Conservation (phyloP, 2,329 filamentous ascomycete species). For the Penicillium freii region DNA sequence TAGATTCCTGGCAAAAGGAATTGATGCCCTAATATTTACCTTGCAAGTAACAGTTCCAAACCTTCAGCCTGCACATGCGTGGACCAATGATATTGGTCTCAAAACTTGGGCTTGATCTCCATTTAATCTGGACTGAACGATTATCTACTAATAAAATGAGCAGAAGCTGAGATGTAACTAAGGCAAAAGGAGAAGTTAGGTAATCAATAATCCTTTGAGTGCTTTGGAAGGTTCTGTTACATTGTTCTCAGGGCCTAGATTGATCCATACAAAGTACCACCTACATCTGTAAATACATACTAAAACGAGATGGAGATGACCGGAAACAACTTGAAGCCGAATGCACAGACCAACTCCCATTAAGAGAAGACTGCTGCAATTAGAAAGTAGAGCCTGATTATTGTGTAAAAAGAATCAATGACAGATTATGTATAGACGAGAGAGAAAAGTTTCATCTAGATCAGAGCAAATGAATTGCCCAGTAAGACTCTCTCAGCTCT, state of each 20-base stretch:
- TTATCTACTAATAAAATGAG: neutral
- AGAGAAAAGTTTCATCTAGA: neutral
- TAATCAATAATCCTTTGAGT: neutral
- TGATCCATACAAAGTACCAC: neutral
- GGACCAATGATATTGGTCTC: neutral
- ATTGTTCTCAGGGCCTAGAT: neutral
- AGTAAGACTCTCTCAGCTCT: too few species aligned
- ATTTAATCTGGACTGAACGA: neutral
- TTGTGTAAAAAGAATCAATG: neutral
- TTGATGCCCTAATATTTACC: neutral
- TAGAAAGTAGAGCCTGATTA: neutral
- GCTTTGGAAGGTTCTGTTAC: neutral
- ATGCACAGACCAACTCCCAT: neutral
- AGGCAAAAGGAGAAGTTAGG: neutral
- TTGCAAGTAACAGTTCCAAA: neutral
- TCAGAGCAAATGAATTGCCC: too few species aligned
- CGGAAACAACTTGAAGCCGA: neutral
- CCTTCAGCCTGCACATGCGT: neutral
- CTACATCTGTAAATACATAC: too few species aligned
- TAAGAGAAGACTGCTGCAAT: neutral
- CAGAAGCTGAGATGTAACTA: neutral
- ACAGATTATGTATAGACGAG: neutral
- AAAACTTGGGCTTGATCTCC: neutral
- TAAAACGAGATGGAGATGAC: neutral
- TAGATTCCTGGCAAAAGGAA: neutral